Evolutionary conservation across 2,329 filamentous ascomycete genomes (phyloP).

Genomic region (Penicillium fuscoglaucum): DNA sequence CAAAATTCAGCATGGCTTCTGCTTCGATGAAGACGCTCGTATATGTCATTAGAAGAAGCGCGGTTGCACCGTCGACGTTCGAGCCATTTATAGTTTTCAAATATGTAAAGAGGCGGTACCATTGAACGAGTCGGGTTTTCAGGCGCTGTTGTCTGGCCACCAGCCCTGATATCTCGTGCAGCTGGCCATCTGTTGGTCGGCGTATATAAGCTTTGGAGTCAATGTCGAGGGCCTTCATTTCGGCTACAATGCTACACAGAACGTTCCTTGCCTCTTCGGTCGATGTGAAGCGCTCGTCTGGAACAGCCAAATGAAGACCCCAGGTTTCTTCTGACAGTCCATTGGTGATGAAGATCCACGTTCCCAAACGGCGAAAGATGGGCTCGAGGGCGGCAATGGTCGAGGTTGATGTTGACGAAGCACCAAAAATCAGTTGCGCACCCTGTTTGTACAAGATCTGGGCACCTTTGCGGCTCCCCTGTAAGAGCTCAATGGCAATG

Average conservation of each 20-base stretch:
- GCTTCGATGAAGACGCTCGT: conserved; percentile 19
- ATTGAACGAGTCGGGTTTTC: background rate
- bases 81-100: background rate
- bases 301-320: background rate
- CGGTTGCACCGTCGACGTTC: background rate
- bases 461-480: conserved; percentile 18
- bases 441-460: conserved; percentile 15
- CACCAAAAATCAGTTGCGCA: conserved; percentile 10
- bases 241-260: conserved; percentile 17
- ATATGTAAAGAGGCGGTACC: background rate
- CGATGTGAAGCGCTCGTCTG: background rate
- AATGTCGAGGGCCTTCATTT: conserved; percentile 17
- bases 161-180: background rate
- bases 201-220: conserved; percentile 13
- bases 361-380: conserved; percentile 19
- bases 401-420: background rate
- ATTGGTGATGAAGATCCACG: conserved; percentile 12
- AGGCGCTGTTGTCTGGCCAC: conserved; percentile 2
- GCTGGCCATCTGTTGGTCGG: background rate
- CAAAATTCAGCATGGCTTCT: conserved; percentile 10
- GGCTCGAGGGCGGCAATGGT: conserved; percentile 8
- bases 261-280: conserved; percentile 17
- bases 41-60: conserved; percentile 20
- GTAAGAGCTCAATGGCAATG: conserved; percentile 23
- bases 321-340: background rate